Conservation (phyloP, 1,284 basidiomycete species). For the Trichosporon sp. region DNA sequence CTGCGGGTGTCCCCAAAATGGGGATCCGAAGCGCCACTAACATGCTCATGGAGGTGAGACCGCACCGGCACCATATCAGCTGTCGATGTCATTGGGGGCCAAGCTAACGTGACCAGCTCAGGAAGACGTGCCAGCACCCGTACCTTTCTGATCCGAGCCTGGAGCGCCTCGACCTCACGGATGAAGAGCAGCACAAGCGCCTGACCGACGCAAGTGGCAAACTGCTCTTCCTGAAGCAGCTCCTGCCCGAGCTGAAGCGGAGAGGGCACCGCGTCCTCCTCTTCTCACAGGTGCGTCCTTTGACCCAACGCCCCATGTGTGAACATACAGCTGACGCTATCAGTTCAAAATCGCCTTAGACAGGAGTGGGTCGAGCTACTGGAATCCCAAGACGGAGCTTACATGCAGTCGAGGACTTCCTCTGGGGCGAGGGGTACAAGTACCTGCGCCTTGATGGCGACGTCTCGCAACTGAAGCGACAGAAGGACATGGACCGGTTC, state of each 20-base stretch:
- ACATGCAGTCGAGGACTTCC: constrained; percentile 78
- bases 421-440: constrained; percentile 83
- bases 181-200: constrained; percentile 70
- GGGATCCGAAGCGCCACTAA: constrained; percentile 30
- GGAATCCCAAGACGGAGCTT: constrained; percentile 12
- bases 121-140: constrained; percentile 71
- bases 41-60: constrained; percentile 53
- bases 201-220: constrained; percentile 85
- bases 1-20: not conserved
- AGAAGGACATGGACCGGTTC: constrained; percentile 92
- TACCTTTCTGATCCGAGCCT: constrained; percentile 82
- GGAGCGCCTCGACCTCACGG: constrained; percentile 69
- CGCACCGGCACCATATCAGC: not conserved
- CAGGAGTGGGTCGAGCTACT: constrained; percentile 57
- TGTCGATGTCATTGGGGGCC: not conserved
- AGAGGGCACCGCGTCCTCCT: constrained; percentile 91
- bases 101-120: constrained; percentile 37
- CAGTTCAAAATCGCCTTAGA: constrained; percentile 91
- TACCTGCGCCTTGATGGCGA: constrained; percentile 89
- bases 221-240: constrained; percentile 74
- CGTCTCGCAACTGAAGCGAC: constrained; percentile 81
- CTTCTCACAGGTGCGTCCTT: constrained; percentile 82
- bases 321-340: constrained; percentile 22
- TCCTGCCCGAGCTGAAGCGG: constrained; percentile 84
- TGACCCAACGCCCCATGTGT: not conserved